Evolutionary conservation across 2,329 filamentous ascomycete genomes (phyloP).

Genomic region (Trematosphaeria pertusa): DNA sequence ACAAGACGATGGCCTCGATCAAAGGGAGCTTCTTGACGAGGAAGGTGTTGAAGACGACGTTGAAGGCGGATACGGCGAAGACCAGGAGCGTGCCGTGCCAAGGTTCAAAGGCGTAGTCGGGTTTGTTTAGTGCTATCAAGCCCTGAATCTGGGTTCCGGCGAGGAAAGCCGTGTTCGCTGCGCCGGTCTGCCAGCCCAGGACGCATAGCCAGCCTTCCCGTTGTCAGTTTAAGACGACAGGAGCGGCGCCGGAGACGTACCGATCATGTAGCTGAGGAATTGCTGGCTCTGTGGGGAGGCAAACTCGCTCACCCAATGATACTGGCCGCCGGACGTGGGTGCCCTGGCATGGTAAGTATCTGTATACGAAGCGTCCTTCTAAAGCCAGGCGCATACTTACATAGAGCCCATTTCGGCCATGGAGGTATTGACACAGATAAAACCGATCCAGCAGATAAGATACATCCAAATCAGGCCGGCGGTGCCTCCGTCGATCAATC

Average conservation of each 20-base stretch:
- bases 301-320: neutral
- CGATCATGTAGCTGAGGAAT: neutral
- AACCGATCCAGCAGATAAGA: slow-evolving; percentile 22
- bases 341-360: no score
- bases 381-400: no score
- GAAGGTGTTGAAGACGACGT: slow-evolving; percentile 54
- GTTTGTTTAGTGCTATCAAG: slow-evolving; percentile 42
- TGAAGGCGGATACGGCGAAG: no score
- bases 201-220: slow-evolving; percentile 31
- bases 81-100: slow-evolving; percentile 59
- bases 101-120: slow-evolving; percentile 41
- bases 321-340: slow-evolving; percentile 24
- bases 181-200: slow-evolving; percentile 46
- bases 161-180: slow-evolving; percentile 30
- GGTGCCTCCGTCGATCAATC: slow-evolving; percentile 21
- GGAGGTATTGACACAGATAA: slow-evolving; percentile 17
- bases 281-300: neutral
- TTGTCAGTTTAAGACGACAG: no score
- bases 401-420: slow-evolving; percentile 26
- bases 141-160: slow-evolving; percentile 29
- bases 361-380: no score
- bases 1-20: slow-evolving; percentile 18
- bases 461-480: slow-evolving; percentile 23
- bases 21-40: slow-evolving; percentile 49
- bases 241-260: no score